Evolutionary conservation across 2,329 filamentous ascomycete species (phyloP), one percentile per base, ranked within the genome.

Genomic region (Xylaria sp.): DNA sequence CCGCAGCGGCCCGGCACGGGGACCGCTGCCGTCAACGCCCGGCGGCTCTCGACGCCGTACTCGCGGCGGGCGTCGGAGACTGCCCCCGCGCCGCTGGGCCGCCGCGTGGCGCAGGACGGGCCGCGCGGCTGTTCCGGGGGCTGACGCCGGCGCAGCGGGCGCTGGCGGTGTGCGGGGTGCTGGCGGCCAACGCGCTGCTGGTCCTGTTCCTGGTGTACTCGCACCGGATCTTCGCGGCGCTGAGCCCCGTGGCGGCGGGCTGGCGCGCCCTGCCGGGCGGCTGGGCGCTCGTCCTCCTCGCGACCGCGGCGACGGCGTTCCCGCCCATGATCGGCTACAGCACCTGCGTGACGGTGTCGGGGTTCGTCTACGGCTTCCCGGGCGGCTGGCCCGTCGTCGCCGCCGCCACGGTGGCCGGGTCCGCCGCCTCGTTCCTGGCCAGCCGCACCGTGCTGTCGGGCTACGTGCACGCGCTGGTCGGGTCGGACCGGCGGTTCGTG

Each of bases 291-390:
- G 78, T 94, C 38, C 96, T 91, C 84, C 70, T 82, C 26, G 76
- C 90, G 63, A 87, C 89, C 34, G 91, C 92, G 70, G 69, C 82
- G 39, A 88, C 92, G 16, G 90, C 88, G 2, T 95, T 96, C 71
- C 92, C 92, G 18, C 92, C 92, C 2, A 73, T 96, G 64, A 88
- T 97, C 59, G 92, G 92, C 13, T 96, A 96, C 77, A 90, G 88
- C 57, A 90, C 88, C 1, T 87, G 88, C 64, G 74, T 78, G 54
- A 83, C 79, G 21, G 69, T 83, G 21, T 74, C 79, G 6, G 78
- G 78, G 24, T 79, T 85, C 63, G 78, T 85, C 13, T 85, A 78
- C 66, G 82, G 79, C 2, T 83, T 84, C 60, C 78, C 77, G 1
- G 63, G 64, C 58, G 92, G 90, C 20, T 97, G 92, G 91, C 85